Percentiles rank a stretch among this genome's conserved stretches.
phyloP scores from a whole-genome alignment of 1,284 basidiomycete species.

The Exobasidium rhododendri region DNA sequence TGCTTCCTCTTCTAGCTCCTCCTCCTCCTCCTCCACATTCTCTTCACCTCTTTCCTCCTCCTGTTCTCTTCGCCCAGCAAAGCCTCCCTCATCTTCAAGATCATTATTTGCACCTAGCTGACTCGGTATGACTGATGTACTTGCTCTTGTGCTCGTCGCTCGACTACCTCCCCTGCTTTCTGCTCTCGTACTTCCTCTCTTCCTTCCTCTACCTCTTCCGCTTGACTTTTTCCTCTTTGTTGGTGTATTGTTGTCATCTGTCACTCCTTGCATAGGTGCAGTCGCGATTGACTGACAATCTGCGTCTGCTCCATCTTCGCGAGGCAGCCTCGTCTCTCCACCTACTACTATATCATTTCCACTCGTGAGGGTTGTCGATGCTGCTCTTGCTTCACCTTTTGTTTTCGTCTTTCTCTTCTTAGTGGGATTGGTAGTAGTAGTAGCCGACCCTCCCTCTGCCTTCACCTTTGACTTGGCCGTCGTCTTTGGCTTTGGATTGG shows the following conservation, averaged over 20 bases:
- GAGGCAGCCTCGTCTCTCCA: background rate
- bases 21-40: slow-evolving; percentile 19
- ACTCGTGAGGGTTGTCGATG: background rate
- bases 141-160: slow-evolving; percentile 4
- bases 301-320: background rate
- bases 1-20: slow-evolving; percentile 18
- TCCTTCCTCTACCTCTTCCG: slow-evolving; percentile 6
- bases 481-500: background rate
- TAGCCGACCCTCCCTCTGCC: no score
- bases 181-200: background rate
- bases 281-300: background rate
- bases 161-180: background rate
- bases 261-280: background rate
- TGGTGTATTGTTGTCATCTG: background rate
- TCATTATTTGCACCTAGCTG: background rate
- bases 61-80: background rate
- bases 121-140: background rate
- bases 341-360: background rate
- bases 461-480: no score
- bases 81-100: background rate
- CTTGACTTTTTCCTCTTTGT: background rate
- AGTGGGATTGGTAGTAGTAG: background rate
- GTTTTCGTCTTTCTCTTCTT: background rate
- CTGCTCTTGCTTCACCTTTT: background rate
- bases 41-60: slow-evolving; percentile 36